Evolutionary conservation across 441 rosid genomes (phyloP).

Genomic region (Sinapis alba): DNA sequence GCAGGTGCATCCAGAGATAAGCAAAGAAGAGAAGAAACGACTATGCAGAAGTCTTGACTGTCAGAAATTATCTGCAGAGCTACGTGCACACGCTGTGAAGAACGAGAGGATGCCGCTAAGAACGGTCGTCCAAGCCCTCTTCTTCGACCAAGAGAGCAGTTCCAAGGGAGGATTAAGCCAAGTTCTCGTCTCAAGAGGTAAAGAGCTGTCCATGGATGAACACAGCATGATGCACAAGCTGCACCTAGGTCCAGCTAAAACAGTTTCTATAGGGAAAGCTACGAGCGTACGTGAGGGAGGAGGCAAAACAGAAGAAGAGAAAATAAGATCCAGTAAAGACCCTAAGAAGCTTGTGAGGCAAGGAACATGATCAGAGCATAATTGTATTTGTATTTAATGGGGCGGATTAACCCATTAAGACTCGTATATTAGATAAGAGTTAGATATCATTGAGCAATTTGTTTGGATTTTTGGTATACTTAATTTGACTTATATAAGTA

Average conservation of each 20-base stretch:
- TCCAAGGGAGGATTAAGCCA: slow-evolving; percentile 42
- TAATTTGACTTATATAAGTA: no score
- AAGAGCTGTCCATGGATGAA: slow-evolving; percentile 34
- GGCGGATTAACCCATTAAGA: no score
- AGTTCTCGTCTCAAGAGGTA: slow-evolving; percentile 42
- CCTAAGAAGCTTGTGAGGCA: slow-evolving; percentile 26
- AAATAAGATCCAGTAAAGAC: slow-evolving; percentile 34
- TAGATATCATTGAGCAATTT: no score
- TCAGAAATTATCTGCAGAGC: slow-evolving; percentile 82
- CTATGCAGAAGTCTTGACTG: slow-evolving; percentile 86
- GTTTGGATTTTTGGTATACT: no score
- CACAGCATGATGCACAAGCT: slow-evolving; percentile 42
- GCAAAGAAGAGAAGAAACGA: slow-evolving; percentile 35
- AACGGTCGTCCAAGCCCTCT: slow-evolving; percentile 92
- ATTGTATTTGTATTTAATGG: no score
- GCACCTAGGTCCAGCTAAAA: slow-evolving; percentile 47
- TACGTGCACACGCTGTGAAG: slow-evolving; percentile 89
- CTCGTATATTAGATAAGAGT: no score
- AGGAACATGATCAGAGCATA: slow-evolving; percentile 50
- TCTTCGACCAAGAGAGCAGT: slow-evolving; percentile 81
- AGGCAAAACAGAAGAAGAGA: slow-evolving; percentile 39
- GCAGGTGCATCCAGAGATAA: slow-evolving; percentile 4
- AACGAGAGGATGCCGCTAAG: slow-evolving; percentile 90
- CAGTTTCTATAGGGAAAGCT: slow-evolving; percentile 45
- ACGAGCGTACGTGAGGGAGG: slow-evolving; percentile 41